Base-by-base conservation (phyloP, 2,329 filamentous ascomycete species). In the Clonostachys byssicola region DNA sequence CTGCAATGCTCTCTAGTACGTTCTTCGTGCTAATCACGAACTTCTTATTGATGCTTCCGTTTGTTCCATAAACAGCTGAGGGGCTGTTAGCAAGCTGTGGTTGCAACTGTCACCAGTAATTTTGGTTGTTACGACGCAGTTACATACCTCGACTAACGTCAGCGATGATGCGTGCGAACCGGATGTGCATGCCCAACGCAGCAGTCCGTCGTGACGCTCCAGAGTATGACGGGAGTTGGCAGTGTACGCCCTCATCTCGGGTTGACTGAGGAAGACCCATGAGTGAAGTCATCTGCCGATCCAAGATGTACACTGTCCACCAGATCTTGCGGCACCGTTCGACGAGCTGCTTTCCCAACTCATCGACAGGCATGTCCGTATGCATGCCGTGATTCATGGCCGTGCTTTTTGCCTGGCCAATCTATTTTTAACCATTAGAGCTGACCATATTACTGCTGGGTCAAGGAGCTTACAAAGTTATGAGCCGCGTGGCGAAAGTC, bases 221-320 rank as follows among this genome's bases (percentile, higher is more conserved):
- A 1, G 50, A 52, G n/a, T 61, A 66, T 4, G 54, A 53, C 0
- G 64, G 64, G 2, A 66, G 53, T 33, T 65, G 62, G 1, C 72
- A 70, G 7, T 71, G 65, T 1, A 81, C 68, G 39, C 79, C 72
- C 16, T 77, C 70, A 36, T 79, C 74, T 16, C 64, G 62, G 3
- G 79, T 63, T 0, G 72, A 70, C 42, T 72, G 67, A 0, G 77
- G 76, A 1, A 77, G 50, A 0, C 77, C 77, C 70, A 79, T 76
- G 4, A 78, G 51, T 1, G 74, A 75, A 2, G 74, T 75, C 67
- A 79, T 76, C 51, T 79, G 68, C 3, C 75, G 66, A 45, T 80
- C 76, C 2, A 80, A 56, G 2, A 79, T 64, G 39, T 77, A 78
- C 0, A 77, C 64, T 0, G 77, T 79, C 75, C 75, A 80, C 74